A percentile compares a stretch with the other conserved stretches of the same genome.
These are phyloP conservation scores for Castanea mollissima DNA, from an alignment of 306 rosid genomes.

Conservation along the genomic window DNA sequence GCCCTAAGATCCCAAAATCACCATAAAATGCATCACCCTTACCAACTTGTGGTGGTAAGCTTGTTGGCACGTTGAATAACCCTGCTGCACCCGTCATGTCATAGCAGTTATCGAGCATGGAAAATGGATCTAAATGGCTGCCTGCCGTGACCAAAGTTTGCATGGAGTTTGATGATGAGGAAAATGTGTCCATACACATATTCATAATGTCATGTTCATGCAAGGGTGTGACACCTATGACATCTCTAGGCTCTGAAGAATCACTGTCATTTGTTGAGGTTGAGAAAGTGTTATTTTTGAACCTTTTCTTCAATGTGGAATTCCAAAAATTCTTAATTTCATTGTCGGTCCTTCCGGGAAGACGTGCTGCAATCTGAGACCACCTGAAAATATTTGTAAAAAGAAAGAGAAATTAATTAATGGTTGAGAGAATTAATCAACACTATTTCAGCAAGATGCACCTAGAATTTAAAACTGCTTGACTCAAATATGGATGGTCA, in stretches of 20 bases:
- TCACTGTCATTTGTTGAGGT: conserved; percentile 60
- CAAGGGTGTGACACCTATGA: conserved; percentile 38
- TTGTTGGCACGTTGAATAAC: conserved; percentile 35
- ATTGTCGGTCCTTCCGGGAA: conserved; percentile 93
- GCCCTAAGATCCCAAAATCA: conserved; percentile 45
- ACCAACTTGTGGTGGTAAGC: conserved; percentile 46
- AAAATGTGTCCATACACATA: conserved; percentile 71
- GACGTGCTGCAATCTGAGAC: conserved; percentile 97
- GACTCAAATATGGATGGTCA: not conserved
- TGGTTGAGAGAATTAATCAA: not conserved
- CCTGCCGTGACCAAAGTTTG: conserved; percentile 25
- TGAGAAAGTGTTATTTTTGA: conserved; percentile 39
- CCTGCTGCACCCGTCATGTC: conserved; percentile 41
- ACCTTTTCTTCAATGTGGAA: conserved; percentile 70
- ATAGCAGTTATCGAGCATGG: conserved; percentile 37
- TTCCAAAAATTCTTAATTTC: conserved; percentile 98
- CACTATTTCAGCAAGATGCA: no score
- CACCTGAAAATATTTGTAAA: conserved; percentile 44
- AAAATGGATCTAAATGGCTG: conserved; percentile 45
- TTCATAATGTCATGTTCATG: conserved; percentile 44
- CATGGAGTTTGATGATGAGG: conserved; percentile 64
- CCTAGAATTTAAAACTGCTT: no score
- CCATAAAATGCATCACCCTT: conserved; percentile 31
- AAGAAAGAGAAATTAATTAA: not conserved
- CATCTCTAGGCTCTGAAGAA: conserved; percentile 39